phyloP scores from a whole-genome alignment of 129 eudicot genomes.

The Scalesia atractyloides region DNA sequence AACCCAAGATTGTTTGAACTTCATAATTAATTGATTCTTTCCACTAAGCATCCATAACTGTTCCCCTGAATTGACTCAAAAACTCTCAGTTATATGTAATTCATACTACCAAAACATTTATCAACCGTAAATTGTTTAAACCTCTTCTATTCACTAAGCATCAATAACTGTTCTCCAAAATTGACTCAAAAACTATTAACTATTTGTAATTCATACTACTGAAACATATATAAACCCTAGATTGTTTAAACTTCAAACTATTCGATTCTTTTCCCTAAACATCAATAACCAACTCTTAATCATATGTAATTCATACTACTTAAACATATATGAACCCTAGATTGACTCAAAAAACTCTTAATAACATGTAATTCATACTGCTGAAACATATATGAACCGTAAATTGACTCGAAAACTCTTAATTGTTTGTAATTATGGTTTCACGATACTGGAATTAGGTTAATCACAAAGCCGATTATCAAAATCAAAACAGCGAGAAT shows the following conservation, averaged over 20 bases:
- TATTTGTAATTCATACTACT: background rate
- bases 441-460: background rate
- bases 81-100: too few species aligned
- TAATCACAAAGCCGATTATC: background rate
- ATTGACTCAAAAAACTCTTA: background rate
- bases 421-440: background rate
- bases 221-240: constrained; percentile 3
- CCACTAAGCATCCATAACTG: too few species aligned
- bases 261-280: too few species aligned
- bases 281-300: too few species aligned
- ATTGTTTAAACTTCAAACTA: background rate
- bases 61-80: too few species aligned
- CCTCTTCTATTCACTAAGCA: too few species aligned
- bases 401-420: background rate
- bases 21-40: too few species aligned
- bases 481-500: background rate
- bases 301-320: background rate
- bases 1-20: too few species aligned
- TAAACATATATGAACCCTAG: background rate
- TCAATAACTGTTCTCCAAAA: too few species aligned
- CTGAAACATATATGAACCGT: constrained; percentile 7
- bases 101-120: background rate
- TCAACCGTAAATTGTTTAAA: too few species aligned
- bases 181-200: too few species aligned
- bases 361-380: background rate